These are phyloP conservation scores for Thermoascus crustaceus DNA, from an alignment of 2,329 filamentous ascomycete genomes.

Conservation along the genomic window DNA sequence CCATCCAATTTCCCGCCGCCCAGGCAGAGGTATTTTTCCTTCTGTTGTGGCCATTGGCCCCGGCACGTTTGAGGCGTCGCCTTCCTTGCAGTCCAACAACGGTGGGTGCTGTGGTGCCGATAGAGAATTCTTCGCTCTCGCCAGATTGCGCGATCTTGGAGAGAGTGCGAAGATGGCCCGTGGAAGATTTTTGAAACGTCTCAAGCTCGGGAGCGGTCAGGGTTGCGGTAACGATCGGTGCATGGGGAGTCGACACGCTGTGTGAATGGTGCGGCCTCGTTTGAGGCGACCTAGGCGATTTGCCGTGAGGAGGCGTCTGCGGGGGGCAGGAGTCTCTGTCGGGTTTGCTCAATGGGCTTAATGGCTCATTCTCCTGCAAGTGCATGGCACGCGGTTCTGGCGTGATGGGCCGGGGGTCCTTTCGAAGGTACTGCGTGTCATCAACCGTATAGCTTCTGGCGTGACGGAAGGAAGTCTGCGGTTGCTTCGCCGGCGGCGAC, in stretches of 20 bases:
- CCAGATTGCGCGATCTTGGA: conserved; percentile 73
- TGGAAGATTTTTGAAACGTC: conserved; percentile 78
- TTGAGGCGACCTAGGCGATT: conserved; percentile 23
- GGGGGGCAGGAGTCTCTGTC: conserved; percentile 2
- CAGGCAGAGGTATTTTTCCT: conserved; percentile 57
- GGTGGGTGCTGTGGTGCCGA: conserved; percentile 70
- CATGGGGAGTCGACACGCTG: conserved; percentile 22
- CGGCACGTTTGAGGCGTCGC: conserved; percentile 67
- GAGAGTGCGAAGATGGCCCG: conserved; percentile 77
- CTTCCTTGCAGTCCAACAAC: conserved; percentile 82
- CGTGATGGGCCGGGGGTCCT: conserved; percentile 25
- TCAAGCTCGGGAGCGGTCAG: conserved; percentile 66
- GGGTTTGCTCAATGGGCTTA: conserved; percentile 16
- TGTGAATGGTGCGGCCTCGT: conserved; percentile 22
- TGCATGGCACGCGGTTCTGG: conserved; percentile 22
- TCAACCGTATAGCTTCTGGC: conserved; percentile 58
- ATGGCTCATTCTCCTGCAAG: conserved; percentile 22
- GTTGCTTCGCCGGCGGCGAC: conserved; percentile 28
- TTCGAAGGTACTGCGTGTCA: conserved; percentile 35
- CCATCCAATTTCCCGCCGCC: conserved; percentile 93
- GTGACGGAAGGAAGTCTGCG: conserved; percentile 30
- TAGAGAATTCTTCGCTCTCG: conserved; percentile 69
- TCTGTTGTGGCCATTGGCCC: conserved; percentile 34
- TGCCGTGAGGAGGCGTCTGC: conserved; percentile 14
- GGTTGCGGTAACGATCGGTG: conserved; percentile 32